These are phyloP conservation scores for Pseudogymnoascus sp. DNA, from an alignment of 2,329 filamentous ascomycete genomes.

Conservation along the genomic window DNA sequence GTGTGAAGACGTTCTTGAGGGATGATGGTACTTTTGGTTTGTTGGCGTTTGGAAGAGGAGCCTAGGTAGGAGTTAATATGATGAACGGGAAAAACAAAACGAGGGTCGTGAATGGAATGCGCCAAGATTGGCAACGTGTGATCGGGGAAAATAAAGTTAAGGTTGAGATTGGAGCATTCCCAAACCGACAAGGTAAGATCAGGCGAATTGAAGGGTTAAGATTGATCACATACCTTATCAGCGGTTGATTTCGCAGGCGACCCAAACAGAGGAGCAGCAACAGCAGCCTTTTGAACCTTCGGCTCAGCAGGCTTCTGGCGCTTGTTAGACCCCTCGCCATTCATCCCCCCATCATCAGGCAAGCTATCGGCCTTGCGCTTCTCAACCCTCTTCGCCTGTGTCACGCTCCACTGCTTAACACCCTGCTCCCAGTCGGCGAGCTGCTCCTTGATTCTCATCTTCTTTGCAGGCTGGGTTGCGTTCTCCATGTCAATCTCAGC, in stretches of 20 bases:
- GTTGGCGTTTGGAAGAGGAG: conserved; percentile 6
- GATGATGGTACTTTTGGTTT: not conserved
- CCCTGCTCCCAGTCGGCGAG: not conserved
- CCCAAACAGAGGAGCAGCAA: not conserved
- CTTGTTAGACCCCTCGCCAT: conserved; percentile 19
- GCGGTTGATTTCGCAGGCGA: not conserved
- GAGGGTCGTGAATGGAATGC: not conserved
- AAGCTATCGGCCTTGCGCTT: conserved; percentile 18
- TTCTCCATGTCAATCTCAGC: not conserved
- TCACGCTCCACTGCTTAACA: not conserved
- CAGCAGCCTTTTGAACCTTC: not conserved
- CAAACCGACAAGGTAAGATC: not conserved
- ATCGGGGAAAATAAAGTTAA: too few species aligned
- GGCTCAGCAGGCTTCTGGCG: conserved; percentile 12
- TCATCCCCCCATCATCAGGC: conserved; percentile 15
- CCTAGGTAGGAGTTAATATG: not conserved
- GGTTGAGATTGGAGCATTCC: not conserved
- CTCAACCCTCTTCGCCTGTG: not conserved
- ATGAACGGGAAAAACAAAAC: not conserved
- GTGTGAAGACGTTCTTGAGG: conserved; percentile 2
- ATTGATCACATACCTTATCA: not conserved
- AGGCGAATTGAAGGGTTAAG: not conserved
- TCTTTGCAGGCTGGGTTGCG: not conserved
- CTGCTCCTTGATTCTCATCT: not conserved
- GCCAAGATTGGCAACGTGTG: too few species aligned